Conservation (phyloP, 2,329 filamentous ascomycete genomes). For the Xylariaceae sp. region DNA sequence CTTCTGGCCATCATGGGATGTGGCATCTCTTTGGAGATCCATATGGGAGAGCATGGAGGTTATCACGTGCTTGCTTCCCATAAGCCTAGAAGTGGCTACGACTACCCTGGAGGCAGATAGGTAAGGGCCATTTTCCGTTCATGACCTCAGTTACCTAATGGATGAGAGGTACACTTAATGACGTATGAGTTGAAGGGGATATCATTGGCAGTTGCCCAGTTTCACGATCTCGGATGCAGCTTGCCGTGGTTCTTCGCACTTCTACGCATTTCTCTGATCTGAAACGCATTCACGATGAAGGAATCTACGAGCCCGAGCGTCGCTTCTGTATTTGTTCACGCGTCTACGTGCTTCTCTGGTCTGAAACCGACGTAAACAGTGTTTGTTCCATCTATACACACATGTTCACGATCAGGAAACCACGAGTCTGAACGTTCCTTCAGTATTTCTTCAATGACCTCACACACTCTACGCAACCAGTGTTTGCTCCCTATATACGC, state of each 20-base stretch:
- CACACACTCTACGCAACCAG: too few relatives aligned
- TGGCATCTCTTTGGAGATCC: neutral
- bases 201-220: neutral
- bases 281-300: neutral
- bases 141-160: neutral
- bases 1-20: neutral
- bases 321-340: neutral
- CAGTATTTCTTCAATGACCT: too few relatives aligned
- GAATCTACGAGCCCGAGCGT: neutral
- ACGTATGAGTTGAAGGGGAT: neutral
- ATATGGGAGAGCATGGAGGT: neutral
- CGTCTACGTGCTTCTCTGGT: neutral
- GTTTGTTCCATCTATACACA: too few relatives aligned
- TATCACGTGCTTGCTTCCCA: neutral
- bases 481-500: too few relatives aligned
- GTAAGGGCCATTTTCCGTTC: neutral
- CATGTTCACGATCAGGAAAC: too few relatives aligned
- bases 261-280: neutral
- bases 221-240: neutral
- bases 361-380: neutral
- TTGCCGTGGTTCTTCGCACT: neutral
- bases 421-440: too few relatives aligned
- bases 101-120: neutral
- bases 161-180: neutral
- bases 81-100: neutral